Evolutionary conservation across 2,329 filamentous ascomycete species (phyloP).

Genomic region (Xylariaceae sp.): DNA sequence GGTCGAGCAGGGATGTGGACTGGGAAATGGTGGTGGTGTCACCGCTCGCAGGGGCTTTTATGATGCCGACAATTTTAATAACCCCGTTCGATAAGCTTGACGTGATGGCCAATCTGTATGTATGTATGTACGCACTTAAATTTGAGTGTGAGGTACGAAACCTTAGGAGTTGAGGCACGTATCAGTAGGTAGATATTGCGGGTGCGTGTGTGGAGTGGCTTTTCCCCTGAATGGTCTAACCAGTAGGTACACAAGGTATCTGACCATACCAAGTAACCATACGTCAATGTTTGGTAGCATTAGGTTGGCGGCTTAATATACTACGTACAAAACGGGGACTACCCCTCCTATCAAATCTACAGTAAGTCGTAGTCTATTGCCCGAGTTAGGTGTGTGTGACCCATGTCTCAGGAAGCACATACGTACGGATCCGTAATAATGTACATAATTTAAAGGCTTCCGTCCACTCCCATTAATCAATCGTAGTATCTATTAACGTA

Average conservation of each 20-base stretch:
- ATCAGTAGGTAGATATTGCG: background rate
- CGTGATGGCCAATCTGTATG: slow-evolving; percentile 29
- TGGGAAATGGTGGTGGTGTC: slow-evolving; percentile 22
- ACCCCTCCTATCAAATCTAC: no score
- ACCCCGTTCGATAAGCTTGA: slow-evolving; percentile 28
- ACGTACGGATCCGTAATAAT: no score
- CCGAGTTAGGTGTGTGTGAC: no score
- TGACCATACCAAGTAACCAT: no score
- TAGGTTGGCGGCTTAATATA: background rate
- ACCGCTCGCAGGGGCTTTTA: slow-evolving; percentile 17
- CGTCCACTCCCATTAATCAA: no score
- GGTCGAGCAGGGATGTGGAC: slow-evolving; percentile 8
- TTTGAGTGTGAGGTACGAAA: no score
- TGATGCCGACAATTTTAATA: slow-evolving; percentile 26
- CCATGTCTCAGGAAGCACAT: no score
- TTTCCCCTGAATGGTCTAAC: background rate
- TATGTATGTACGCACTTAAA: background rate
- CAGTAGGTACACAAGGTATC: background rate
- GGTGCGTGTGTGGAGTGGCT: background rate
- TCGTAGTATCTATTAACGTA: no score
- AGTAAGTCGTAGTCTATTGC: no score
- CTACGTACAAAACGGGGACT: no score
- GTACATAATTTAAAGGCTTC: no score
- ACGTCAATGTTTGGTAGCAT: background rate
- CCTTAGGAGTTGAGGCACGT: no score